Conservation (phyloP, 2,329 filamentous ascomycete species). For the Seiridium unicorne region DNA sequence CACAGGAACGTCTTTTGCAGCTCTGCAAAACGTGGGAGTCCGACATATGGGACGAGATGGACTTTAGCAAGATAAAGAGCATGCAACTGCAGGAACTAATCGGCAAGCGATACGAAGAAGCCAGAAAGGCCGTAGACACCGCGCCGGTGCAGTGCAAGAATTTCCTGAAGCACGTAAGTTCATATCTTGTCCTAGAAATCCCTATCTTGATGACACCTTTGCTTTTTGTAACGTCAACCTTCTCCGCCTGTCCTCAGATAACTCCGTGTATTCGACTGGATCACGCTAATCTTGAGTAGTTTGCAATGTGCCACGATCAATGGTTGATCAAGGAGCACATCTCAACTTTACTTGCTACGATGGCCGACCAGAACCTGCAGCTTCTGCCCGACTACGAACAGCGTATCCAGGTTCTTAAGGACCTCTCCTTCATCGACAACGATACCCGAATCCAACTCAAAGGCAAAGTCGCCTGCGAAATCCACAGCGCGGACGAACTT, state of each 20-base stretch:
- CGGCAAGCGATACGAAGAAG: constrained; percentile 66
- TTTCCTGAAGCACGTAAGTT: constrained; percentile 86
- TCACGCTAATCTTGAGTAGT: constrained; percentile 54
- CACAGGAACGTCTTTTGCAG: constrained; percentile 66
- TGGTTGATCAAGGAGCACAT: constrained; percentile 97
- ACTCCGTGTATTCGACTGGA: too few species aligned
- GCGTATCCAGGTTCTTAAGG: constrained; percentile 85
- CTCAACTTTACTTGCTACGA: constrained; percentile 76
- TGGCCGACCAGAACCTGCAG: constrained; percentile 95
- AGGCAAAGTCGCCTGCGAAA: constrained; percentile 97
- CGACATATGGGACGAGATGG: constrained; percentile 78
- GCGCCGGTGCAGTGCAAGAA: constrained; percentile 68
- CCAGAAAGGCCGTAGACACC: constrained; percentile 60
- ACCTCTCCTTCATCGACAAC: constrained; percentile 88
- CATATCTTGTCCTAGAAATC: too few species aligned
- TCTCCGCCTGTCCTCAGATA: too few species aligned
- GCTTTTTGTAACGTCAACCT: too few species aligned
- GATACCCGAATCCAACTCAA: constrained; percentile 88
- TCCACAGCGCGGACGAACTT: constrained; percentile 94
- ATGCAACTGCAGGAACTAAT: constrained; percentile 78
- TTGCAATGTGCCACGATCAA: constrained; percentile 93
- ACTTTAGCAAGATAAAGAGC: constrained; percentile 79
- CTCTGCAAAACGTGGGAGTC: constrained; percentile 74
- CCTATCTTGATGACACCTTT: too few species aligned
- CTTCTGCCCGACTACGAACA: constrained; percentile 96